Conservation (phyloP, 352 stramenopile species). For the Phytophthora tubulina region DNA sequence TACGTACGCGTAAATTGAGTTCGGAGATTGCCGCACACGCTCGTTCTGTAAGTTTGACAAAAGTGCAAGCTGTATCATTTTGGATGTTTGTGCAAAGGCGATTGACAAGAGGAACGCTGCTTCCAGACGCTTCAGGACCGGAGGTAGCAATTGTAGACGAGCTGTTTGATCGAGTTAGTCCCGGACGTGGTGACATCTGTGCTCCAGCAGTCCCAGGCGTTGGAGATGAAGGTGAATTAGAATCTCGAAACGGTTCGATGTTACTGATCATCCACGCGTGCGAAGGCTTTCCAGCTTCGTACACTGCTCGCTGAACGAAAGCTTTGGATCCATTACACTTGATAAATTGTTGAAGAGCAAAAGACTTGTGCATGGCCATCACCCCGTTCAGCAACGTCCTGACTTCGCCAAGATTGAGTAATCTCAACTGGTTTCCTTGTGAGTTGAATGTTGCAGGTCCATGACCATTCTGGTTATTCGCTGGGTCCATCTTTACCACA, state of each 20-base stretch:
- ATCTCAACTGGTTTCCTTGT: conserved; percentile 68
- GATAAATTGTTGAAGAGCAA: conserved; percentile 78
- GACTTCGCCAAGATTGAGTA: conserved; percentile 74
- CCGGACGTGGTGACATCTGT: conserved; percentile 24
- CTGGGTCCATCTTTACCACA: conserved; percentile 34
- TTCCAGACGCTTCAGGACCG: conserved; percentile 16
- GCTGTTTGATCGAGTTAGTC: conserved; percentile 21
- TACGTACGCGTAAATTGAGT: conserved; percentile 71
- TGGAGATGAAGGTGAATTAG: conserved; percentile 17
- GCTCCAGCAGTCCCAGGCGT: conserved; percentile 14
- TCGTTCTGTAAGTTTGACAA: conserved; percentile 84
- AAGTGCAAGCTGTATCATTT: conserved; percentile 73
- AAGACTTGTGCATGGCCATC: conserved; percentile 68
- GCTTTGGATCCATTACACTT: conserved; percentile 79
- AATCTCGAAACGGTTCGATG: conserved; percentile 54
- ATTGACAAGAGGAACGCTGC: conserved; percentile 47
- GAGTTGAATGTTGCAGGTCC: conserved; percentile 40
- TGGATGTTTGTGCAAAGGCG: conserved; percentile 74
- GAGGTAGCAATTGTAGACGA: conserved; percentile 18
- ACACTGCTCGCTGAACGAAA: conserved; percentile 75
- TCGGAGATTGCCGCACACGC: conserved; percentile 72
- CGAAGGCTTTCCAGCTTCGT: conserved; percentile 65
- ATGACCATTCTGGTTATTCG: conserved; percentile 12
- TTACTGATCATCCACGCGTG: conserved; percentile 89
- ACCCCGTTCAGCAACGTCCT: conserved; percentile 75